Evolutionary conservation across 164 flowering plant genomes (phyloP), one percentile per base, ranked within the genome.

Genomic region (Berberis vulgaris): DNA sequence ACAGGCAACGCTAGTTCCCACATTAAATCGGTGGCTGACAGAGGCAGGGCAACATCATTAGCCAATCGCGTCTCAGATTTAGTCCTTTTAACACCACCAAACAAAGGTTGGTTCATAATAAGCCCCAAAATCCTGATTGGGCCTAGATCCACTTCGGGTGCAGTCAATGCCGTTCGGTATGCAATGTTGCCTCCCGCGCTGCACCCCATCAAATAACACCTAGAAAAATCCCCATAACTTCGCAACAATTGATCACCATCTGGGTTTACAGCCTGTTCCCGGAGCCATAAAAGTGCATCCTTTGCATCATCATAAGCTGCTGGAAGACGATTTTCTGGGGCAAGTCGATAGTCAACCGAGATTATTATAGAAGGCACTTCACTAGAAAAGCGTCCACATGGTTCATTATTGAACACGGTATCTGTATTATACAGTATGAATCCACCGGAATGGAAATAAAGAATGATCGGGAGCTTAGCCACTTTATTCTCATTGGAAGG

Each of bases 241-340:
- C 58, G 64, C 0, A 82, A 62, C 88, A 86, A 84, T 3, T 42
- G 60, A 38, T 83, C 87, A 4, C 84, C 79, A 1, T 71, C 41
- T 0, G 75, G 69, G 49, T 74, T 69, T 53, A 45, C 0, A 0
- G 72, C 76, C 63, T 83, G 91, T 2, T 71, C 6, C 38, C 68
- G 59, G 43, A 87, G 66, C 90, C 94, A 85, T 1, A 2, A 41
- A 2, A 87, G 7, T 0, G 86, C 78, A 1, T 84, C 86, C 0
- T 67, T 47, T 4, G 80, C 84, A 59, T 87, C 94, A 1, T 87
- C 78, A 66, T 84, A 85, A 47, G 71, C 82, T 0, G 81, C 80
- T 0, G 94, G 90, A 46, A 87, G 77, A 2, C 81, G 72, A 57
- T 58, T 13, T 64, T 87, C 94, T 1, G 94, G 94, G 0, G 90